Evolutionary conservation across 2,329 filamentous ascomycete genomes (phyloP).

Genomic region (Ceratocystiopsis sp.): DNA sequence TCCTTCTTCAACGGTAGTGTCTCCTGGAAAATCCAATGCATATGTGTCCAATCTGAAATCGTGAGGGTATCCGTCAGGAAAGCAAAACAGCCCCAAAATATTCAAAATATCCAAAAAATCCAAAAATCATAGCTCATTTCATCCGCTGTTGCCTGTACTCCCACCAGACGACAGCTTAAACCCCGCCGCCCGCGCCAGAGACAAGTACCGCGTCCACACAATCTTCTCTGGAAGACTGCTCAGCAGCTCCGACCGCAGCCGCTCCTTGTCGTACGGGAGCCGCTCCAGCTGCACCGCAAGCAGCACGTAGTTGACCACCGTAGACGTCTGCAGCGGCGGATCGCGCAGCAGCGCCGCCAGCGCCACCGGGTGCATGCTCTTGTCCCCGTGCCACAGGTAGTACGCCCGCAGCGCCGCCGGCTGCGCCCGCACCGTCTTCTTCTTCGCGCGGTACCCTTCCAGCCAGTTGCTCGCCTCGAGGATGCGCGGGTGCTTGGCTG

Average conservation of each 20-base stretch:
- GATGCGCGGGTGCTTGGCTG: conserved; percentile 23
- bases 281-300: conserved; percentile 33
- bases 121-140: too few relatives aligned
- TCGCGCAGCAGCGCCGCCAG: conserved; percentile 40
- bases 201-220: conserved; percentile 12
- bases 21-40: too few relatives aligned
- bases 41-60: too few relatives aligned
- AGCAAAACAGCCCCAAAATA: too few relatives aligned
- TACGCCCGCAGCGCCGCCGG: conserved; percentile 36
- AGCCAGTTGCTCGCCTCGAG: conserved; percentile 24
- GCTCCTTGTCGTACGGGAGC: conserved; percentile 29
- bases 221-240: conserved; percentile 14
- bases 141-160: too few relatives aligned
- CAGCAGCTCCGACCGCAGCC: conserved; percentile 29
- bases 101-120: too few relatives aligned
- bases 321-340: conserved; percentile 38
- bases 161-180: neutral
- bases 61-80: too few relatives aligned
- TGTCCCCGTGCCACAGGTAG: conserved; percentile 42
- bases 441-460: conserved; percentile 17
- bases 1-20: too few relatives aligned
- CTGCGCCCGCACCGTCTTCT: conserved; percentile 9
- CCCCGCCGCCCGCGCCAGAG: conserved; percentile 13
- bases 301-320: conserved; percentile 42
- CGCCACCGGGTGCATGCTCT: conserved; percentile 26